Conservation (phyloP, 345 rosid genomes). For the Eucalyptus sideroxylon region DNA sequence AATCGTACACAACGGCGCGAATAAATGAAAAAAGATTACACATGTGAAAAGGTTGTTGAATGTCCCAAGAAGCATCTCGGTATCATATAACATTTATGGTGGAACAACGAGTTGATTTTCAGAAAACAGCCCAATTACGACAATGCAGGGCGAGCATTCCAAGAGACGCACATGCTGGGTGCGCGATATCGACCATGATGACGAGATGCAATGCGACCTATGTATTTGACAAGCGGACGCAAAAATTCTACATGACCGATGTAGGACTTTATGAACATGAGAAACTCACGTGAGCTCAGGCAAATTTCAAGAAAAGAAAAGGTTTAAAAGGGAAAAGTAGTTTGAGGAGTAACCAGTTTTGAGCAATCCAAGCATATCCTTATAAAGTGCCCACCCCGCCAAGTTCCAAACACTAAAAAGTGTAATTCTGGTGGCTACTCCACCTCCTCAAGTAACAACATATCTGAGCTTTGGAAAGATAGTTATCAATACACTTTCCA, state of each 20-base stretch:
- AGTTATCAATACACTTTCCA: neutral
- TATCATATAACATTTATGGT: neutral
- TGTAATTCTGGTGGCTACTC: neutral
- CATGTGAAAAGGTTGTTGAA: neutral
- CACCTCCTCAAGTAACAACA: neutral
- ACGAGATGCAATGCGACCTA: neutral
- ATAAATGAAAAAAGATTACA: neutral
- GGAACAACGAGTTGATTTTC: neutral
- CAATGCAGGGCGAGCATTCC: neutral
- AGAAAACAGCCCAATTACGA: neutral
- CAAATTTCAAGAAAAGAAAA: neutral
- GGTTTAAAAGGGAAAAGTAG: neutral
- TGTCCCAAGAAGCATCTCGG: neutral
- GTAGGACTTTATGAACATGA: neutral
- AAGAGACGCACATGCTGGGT: neutral
- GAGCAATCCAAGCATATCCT: neutral
- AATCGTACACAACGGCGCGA: neutral
- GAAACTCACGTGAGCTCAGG: neutral
- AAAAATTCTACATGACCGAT: neutral
- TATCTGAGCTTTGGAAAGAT: neutral
- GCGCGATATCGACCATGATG: neutral
- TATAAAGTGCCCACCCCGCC: neutral
- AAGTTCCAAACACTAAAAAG: neutral
- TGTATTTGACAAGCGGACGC: neutral
- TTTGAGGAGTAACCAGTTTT: neutral